phyloP scores from a whole-genome alignment of 768 basidiomycete species.

The Ephemerocybe angulata region DNA sequence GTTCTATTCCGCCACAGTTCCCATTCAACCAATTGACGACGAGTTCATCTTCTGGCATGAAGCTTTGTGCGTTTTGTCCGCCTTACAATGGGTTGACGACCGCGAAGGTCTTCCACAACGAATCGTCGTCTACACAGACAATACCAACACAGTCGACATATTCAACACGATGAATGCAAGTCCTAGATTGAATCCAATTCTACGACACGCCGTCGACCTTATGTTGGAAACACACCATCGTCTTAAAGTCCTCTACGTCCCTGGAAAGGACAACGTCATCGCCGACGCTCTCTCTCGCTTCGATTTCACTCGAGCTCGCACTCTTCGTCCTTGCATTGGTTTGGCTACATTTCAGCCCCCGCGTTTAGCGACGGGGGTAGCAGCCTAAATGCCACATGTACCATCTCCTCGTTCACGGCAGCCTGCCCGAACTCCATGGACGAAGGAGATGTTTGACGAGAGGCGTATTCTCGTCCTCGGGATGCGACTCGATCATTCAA shows the following conservation, averaged over 20 bases:
- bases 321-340: background rate
- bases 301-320: background rate
- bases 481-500: slow-evolving; percentile 16
- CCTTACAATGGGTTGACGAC: slow-evolving; percentile 5
- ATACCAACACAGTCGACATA: slow-evolving; percentile 24
- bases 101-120: background rate
- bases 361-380: slow-evolving; percentile 25
- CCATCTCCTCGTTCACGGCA: too few species aligned
- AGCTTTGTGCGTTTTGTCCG: slow-evolving; percentile 19
- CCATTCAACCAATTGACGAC: too few species aligned
- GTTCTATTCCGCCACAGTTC: too few species aligned
- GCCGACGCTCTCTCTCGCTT: slow-evolving; percentile 27
- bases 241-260: slow-evolving; percentile 20
- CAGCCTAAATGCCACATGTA: background rate
- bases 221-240: slow-evolving; percentile 1
- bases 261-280: slow-evolving; percentile 17
- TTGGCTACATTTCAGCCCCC: background rate
- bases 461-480: slow-evolving; percentile 23
- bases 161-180: slow-evolving; percentile 19
- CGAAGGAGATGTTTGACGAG: slow-evolving; percentile 25
- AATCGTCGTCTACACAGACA: slow-evolving; percentile 26
- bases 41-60: slow-evolving; percentile 29
- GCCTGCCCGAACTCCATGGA: too few species aligned
- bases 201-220: slow-evolving; percentile 20
- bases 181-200: slow-evolving; percentile 19